Evolutionary conservation across 2,329 filamentous ascomycete genomes (phyloP).

Genomic region (Lomentospora prolificans): DNA sequence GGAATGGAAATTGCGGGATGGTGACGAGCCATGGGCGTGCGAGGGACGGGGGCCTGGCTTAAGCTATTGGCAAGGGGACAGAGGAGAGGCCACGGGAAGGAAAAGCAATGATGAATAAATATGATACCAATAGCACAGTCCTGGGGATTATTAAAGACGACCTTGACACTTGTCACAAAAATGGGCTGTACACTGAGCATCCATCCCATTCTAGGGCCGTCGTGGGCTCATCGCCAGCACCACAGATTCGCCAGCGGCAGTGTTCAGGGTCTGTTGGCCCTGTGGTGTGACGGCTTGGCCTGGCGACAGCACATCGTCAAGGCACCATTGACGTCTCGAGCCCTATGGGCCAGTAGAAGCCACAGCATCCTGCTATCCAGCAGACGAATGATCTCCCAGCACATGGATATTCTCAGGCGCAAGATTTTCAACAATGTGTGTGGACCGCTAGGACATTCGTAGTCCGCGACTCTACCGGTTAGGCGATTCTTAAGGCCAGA

Average conservation of each 20-base stretch:
- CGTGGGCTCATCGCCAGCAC: background rate
- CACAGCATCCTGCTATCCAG: background rate
- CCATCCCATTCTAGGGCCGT: too few species aligned
- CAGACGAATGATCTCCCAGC: background rate
- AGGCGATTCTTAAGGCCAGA: background rate
- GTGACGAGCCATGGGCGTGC: background rate
- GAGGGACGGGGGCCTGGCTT: background rate
- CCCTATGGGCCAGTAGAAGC: background rate
- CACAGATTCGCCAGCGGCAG: background rate
- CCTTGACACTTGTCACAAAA: too few species aligned
- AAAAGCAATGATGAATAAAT: background rate
- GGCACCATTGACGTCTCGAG: background rate
- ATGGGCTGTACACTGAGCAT: too few species aligned
- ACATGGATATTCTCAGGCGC: background rate
- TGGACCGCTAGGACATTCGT: background rate
- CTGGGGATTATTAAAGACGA: too few species aligned
- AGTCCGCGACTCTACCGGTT: background rate
- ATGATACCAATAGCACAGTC: background rate
- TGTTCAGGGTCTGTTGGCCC: background rate
- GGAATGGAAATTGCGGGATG: background rate
- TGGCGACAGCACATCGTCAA: background rate
- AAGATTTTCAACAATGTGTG: background rate
- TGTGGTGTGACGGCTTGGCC: conserved; percentile 1
- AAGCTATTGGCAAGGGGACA: too few species aligned
- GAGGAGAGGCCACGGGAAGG: background rate